These are phyloP conservation scores for Fusarium sambucinum DNA, from an alignment of 2,329 filamentous ascomycete species.

Conservation along the genomic window DNA sequence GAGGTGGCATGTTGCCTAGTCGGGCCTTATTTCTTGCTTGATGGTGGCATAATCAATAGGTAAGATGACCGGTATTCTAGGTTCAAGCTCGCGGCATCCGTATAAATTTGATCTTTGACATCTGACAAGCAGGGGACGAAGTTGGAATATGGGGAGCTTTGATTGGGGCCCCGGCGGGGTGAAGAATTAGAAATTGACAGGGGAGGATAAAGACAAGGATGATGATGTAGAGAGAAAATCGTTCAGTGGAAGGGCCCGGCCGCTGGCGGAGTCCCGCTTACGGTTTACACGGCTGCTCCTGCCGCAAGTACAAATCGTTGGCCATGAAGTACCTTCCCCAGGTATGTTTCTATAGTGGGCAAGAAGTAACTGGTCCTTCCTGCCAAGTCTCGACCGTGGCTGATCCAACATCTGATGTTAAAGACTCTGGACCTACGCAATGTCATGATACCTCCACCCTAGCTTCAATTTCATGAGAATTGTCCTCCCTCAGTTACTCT, in stretches of 20 bases:
- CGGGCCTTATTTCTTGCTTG: constrained; percentile 42
- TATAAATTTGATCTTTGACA: constrained; percentile 22
- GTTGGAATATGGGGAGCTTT: constrained; percentile 35
- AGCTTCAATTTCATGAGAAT: constrained; percentile 33
- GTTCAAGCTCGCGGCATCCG: constrained; percentile 20
- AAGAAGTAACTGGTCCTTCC: not conserved
- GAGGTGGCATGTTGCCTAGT: constrained; percentile 41
- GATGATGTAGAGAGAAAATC: constrained; percentile 1
- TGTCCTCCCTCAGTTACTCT: constrained; percentile 27
- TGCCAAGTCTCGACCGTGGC: constrained; percentile 16
- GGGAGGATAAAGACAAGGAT: constrained; percentile 5
- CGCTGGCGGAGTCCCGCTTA: constrained; percentile 37
- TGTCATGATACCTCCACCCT: constrained; percentile 47
- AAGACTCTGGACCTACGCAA: constrained; percentile 25
- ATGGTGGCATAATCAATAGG: constrained; percentile 29
- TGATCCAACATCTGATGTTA: constrained; percentile 45
- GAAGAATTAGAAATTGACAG: constrained; percentile 3
- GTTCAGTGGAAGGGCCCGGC: constrained; percentile 35
- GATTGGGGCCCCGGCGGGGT: constrained; percentile 35
- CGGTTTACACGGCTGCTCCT: constrained; percentile 39
- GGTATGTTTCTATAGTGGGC: rapidly evolving
- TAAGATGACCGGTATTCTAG: constrained; percentile 14
- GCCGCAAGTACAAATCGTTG: constrained; percentile 29
- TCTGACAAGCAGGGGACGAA: constrained; percentile 35
- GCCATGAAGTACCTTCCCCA: constrained; percentile 28